phyloP scores from a whole-genome alignment of 2,329 filamentous ascomycete species.

The Arachnomyces sp. region DNA sequence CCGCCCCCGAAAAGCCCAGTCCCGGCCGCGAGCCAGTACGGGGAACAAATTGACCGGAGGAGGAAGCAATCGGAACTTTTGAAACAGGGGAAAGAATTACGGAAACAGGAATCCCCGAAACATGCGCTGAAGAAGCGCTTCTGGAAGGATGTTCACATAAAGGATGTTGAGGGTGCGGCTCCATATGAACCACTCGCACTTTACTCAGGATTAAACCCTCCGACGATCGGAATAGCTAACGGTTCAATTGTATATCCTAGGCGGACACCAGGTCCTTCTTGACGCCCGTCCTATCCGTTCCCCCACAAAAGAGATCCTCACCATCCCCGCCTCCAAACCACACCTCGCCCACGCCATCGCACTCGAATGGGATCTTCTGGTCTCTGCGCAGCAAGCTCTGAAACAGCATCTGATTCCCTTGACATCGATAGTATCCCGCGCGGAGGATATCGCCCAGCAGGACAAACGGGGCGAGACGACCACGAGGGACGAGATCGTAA shows the following conservation, averaged over 20 bases:
- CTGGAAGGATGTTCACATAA: conserved; percentile 75
- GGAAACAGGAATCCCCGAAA: conserved; percentile 21
- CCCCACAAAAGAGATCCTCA: conserved; percentile 62
- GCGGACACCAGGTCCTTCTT: conserved; percentile 59
- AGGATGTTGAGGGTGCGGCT: conserved; percentile 53
- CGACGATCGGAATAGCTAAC: not conserved
- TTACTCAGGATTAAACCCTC: not conserved
- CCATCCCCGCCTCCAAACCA: conserved; percentile 64
- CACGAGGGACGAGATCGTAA: conserved; percentile 56
- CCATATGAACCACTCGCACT: not conserved
- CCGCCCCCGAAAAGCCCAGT: conserved; percentile 52
- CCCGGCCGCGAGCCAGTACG: conserved; percentile 38
- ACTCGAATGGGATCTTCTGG: conserved; percentile 83
- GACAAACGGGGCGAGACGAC: conserved; percentile 46
- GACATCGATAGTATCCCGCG: conserved; percentile 75
- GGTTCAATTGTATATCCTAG: conserved; percentile 17
- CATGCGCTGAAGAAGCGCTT: conserved; percentile 63
- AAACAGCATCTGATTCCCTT: conserved; percentile 83
- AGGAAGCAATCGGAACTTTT: conserved; percentile 44
- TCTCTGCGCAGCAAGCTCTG: conserved; percentile 72
- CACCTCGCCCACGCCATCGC: conserved; percentile 79
- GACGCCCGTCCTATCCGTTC: conserved; percentile 74
- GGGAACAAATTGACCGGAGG: conserved; percentile 41
- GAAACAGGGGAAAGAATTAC: conserved; percentile 35
- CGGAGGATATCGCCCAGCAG: conserved; percentile 67